Percentiles rank a stretch among this genome's conserved stretches.
phyloP scores from a whole-genome alignment of 129 eudicot genomes.

The Gnaphalium uliginosum region DNA sequence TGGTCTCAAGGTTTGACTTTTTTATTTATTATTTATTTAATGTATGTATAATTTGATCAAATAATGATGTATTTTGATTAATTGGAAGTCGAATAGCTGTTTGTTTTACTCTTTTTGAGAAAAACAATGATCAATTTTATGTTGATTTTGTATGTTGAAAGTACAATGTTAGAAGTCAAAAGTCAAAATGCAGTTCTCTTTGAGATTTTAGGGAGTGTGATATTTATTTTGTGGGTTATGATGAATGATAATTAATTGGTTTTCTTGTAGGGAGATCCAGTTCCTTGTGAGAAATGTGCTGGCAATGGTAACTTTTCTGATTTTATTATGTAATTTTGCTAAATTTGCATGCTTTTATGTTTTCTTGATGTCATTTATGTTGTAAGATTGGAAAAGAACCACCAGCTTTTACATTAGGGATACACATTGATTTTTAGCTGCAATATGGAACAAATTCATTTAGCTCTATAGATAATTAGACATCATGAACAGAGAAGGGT shows the following conservation, averaged over 20 bases:
- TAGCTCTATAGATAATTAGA: not conserved
- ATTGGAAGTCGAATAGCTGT: not conserved
- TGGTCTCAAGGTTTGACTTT: conserved; percentile 76
- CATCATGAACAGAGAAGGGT: not conserved
- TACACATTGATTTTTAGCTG: not conserved
- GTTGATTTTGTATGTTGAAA: not conserved
- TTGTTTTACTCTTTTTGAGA: not conserved
- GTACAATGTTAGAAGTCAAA: not conserved
- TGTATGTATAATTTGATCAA: not conserved
- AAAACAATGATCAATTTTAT: not conserved
- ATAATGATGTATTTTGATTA: conserved; percentile 3
- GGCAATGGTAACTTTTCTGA: conserved; percentile 68
- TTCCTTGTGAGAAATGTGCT: conserved; percentile 92
- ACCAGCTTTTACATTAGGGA: conserved; percentile 19
- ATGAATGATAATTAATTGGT: conserved; percentile 24
- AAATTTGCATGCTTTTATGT: not conserved
- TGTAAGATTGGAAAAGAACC: not conserved
- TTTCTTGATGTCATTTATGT: not conserved
- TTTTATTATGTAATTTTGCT: not conserved
- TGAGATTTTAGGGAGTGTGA: not conserved
- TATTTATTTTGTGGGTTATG: conserved; percentile 28
- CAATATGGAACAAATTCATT: no score
- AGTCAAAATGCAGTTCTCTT: conserved; percentile 1
- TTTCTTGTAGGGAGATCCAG: conserved; percentile 88
- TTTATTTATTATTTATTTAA: not conserved